These are phyloP conservation scores for Epichloe hybrida DNA, from an alignment of 2,329 filamentous ascomycete species.

Conservation along the genomic window DNA sequence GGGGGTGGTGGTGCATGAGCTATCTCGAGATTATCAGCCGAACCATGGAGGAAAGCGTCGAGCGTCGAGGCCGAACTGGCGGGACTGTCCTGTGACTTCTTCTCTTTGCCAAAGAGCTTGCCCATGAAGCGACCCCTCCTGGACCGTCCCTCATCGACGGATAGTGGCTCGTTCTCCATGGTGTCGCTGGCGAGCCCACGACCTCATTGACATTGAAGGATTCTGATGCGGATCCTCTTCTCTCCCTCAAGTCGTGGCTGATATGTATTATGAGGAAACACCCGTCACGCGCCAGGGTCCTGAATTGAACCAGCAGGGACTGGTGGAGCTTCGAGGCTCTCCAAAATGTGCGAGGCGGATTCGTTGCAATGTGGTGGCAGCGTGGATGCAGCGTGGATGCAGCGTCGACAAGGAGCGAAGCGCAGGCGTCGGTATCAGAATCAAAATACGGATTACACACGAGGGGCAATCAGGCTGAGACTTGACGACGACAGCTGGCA, in stretches of 20 bases:
- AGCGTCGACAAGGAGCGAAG: not conserved
- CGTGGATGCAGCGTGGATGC: not conserved
- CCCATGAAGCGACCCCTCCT: constrained; percentile 47
- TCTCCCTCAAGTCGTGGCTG: not conserved
- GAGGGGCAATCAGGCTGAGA: not conserved
- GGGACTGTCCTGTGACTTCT: constrained; percentile 18
- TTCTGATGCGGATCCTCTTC: not conserved
- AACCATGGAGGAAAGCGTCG: constrained; percentile 45
- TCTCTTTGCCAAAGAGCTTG: constrained; percentile 42
- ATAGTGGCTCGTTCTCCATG: constrained; percentile 33
- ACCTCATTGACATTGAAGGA: constrained; percentile 16
- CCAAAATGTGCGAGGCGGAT: not conserved
- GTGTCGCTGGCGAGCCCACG: constrained; percentile 12
- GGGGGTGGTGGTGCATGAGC: constrained; percentile 35
- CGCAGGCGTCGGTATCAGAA: not conserved
- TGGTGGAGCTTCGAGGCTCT: not conserved
- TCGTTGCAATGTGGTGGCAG: not conserved
- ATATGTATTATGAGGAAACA: not conserved
- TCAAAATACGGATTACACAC: not conserved
- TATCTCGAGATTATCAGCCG: constrained; percentile 40
- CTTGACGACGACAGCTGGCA: not conserved
- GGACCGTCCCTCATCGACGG: constrained; percentile 26
- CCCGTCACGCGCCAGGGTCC: not conserved
- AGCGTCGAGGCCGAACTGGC: constrained; percentile 32
- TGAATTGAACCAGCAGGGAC: not conserved